Evolutionary conservation across 73 alveolate species (phyloP), one percentile per base, ranked within the genome.

Genomic region (Halteria grandinella): DNA sequence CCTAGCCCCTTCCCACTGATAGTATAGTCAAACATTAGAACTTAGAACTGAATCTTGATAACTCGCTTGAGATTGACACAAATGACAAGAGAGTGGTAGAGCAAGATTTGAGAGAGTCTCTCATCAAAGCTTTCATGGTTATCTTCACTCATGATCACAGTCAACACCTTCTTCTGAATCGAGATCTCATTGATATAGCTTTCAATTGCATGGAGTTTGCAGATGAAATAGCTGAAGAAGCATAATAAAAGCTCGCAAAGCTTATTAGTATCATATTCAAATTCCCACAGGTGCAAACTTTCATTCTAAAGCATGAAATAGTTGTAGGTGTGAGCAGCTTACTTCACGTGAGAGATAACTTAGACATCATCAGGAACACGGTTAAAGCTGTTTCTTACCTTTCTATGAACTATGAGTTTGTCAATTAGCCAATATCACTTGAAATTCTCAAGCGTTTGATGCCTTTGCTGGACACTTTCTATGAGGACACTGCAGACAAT

Each of bases 101-200:
- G 36, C 17, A 32, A 0, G 21, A 52, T 28, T 41, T 82, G 8
- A 82, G 51, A 45, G 91, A 82, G 52, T 55, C 83, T 18, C 50
- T 82, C 1, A 62, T 53, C 39, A 82, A 82, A 27, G 79, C 86
- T 0, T 80, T 80, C 59, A 80, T 80, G 90, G 81, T 80, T 15
- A 72, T 72, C 20, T 82, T 82, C 60, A 71, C 91, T 24, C 86
- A 71, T 23, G 91, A 82, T 27, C 75, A 77, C 18, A 66, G 85
- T 20, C 69, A 82, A 55, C 91, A 82, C 71, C 49, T 82, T 14
- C 58, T 82, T 15, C 69, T 82, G 25, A 82, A 82, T 40, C 40
- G 57, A 48, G 79, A 77, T 20, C 64, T 62, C 23, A 60, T 59
- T n/a, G 80, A 77, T 17, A 80, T 80, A 1, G 90, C 90, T 1